A percentile compares a stretch with the other conserved stretches of the same genome.
Conservation (phyloP, 805 yeast genomes). For the Metschnikowia chrysomelidarum region DNA sequence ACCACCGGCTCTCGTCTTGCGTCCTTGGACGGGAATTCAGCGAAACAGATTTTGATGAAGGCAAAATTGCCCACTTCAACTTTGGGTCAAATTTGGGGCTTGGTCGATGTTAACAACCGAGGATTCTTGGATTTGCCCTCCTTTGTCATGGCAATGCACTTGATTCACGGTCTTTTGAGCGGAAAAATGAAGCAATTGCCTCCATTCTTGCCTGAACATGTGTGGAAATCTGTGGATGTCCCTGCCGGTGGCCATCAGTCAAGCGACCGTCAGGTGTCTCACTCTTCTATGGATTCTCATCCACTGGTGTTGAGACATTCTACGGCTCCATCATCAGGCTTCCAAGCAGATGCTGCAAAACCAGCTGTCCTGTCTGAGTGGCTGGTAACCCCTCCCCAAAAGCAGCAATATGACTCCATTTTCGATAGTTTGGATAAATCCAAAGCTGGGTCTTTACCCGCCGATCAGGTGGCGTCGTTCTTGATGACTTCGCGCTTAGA, state of each 20-base stretch:
- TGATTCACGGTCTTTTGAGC: conserved; percentile 77
- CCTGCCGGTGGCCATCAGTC: conserved; percentile 32
- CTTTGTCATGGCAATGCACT: conserved; percentile 91
- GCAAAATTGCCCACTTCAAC: conserved; percentile 78
- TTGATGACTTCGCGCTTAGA: conserved; percentile 83
- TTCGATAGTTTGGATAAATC: conserved; percentile 75
- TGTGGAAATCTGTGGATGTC: conserved; percentile 36
- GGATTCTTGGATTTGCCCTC: conserved; percentile 75
- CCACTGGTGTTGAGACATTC: conserved; percentile 34
- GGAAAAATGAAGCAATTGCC: conserved; percentile 61
- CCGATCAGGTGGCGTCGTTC: conserved; percentile 83
- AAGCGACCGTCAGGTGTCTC: conserved; percentile 28
- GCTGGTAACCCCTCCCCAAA: conserved; percentile 66
- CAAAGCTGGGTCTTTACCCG: conserved; percentile 60
- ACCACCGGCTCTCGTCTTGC: conserved; percentile 55
- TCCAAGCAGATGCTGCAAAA: conserved; percentile 16
- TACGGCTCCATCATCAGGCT: conserved; percentile 8
- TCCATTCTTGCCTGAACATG: conserved; percentile 38
- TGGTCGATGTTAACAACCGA: conserved; percentile 72
- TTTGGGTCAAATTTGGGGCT: conserved; percentile 84
- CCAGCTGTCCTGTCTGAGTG: conserved; percentile 46
- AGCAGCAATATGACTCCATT: conserved; percentile 73
- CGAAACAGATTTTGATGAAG: conserved; percentile 82
- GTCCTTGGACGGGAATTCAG: conserved; percentile 70
- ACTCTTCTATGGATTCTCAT: conserved; percentile 33